Conservation (phyloP, 148 eudicot species). For the Arbutus unedo region DNA sequence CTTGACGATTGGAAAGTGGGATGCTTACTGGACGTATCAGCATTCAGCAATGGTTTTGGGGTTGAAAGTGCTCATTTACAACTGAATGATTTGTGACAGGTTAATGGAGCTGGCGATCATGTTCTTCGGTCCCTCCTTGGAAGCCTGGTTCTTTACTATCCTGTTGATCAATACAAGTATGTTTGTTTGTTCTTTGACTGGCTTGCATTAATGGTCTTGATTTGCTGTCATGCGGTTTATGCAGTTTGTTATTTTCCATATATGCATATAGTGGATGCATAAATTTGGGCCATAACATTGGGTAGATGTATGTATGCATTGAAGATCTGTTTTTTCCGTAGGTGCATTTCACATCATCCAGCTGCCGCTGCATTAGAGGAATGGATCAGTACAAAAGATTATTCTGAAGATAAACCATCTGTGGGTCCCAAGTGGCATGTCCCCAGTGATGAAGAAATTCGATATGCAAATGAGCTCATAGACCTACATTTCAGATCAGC, state of each 20-base stretch:
- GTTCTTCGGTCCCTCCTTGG: constrained; percentile 92
- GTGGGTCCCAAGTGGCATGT: constrained; percentile 86
- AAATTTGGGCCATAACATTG: background rate
- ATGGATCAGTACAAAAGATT: constrained; percentile 83
- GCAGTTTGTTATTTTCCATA: background rate
- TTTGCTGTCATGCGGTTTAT: background rate
- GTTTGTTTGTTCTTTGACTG: constrained; percentile 10
- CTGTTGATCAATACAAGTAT: constrained; percentile 91
- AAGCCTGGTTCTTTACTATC: constrained; percentile 87
- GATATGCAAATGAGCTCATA: constrained; percentile 86
- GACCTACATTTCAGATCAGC: constrained; percentile 78
- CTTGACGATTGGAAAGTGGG: background rate
- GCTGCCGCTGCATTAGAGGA: constrained; percentile 65
- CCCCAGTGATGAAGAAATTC: constrained; percentile 69
- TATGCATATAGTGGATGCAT: background rate
- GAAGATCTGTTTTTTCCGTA: constrained; percentile 21
- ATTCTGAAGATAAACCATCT: constrained; percentile 42
- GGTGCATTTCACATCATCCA: constrained; percentile 72
- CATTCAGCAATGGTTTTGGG: background rate
- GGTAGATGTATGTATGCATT: background rate
- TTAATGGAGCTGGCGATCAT: constrained; percentile 95
- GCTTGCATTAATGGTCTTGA: background rate
- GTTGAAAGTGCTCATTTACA: constrained; percentile 8
- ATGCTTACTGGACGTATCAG: background rate
- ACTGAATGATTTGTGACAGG: constrained; percentile 47